Evolutionary conservation across 1,284 basidiomycete genomes (phyloP).

Genomic region (Pseudozyma flocculosa): DNA sequence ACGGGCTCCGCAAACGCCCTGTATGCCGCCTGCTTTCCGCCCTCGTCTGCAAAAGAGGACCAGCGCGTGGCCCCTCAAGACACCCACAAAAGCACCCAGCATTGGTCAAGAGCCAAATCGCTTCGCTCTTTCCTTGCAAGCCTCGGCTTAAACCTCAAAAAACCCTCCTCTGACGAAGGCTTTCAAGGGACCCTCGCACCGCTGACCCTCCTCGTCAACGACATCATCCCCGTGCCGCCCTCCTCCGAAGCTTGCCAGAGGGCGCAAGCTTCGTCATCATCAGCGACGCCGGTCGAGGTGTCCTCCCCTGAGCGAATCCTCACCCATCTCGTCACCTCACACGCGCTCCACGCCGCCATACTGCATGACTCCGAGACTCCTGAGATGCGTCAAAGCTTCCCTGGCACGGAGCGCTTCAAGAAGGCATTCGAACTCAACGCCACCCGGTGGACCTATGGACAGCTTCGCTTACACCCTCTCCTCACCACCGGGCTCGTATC

Average conservation of each 20-base stretch:
- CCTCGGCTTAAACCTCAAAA: background rate
- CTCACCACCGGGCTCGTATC: slow-evolving; percentile 56
- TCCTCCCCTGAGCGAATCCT: slow-evolving; percentile 18
- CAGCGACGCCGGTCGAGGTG: too few relatives aligned
- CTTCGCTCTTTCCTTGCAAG: slow-evolving; percentile 39
- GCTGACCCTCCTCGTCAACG: slow-evolving; percentile 2
- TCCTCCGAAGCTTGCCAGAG: too few relatives aligned
- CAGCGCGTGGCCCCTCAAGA: too few relatives aligned
- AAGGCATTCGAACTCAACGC: slow-evolving; percentile 76
- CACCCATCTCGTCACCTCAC: slow-evolving; percentile 62
- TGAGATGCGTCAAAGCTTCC: slow-evolving; percentile 66
- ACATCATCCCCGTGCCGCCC: background rate
- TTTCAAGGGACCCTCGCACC: too few relatives aligned
- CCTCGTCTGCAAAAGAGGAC: too few relatives aligned
- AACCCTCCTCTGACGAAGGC: too few relatives aligned
- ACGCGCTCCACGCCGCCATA: slow-evolving; percentile 80
- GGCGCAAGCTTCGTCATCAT: too few relatives aligned
- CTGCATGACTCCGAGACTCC: slow-evolving; percentile 65
- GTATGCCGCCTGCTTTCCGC: slow-evolving; percentile 61
- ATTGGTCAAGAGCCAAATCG: slow-evolving; percentile 56
- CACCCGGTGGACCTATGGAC: slow-evolving; percentile 70
- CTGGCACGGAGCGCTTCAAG: slow-evolving; percentile 82
- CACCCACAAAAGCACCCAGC: slow-evolving; percentile 58
- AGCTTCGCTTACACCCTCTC: slow-evolving; percentile 64
- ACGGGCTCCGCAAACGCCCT: slow-evolving; percentile 92